These are phyloP conservation scores for Gyrodon lividus DNA, from an alignment of 768 basidiomycete species.

Conservation along the genomic window DNA sequence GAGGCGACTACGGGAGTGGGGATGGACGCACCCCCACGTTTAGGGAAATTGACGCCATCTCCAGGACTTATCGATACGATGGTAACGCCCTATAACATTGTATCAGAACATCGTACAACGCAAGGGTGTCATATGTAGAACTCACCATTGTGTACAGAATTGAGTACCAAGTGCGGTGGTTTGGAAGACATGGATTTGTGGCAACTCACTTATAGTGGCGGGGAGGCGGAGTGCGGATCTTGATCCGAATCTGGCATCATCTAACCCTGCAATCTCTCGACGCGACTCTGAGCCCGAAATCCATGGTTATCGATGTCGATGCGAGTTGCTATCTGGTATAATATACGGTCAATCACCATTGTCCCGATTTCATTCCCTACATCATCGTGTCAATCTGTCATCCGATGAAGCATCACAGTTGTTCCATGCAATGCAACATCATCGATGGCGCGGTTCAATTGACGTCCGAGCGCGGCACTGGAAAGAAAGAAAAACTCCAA, in stretches of 20 bases:
- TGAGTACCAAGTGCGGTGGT: conserved; percentile 28
- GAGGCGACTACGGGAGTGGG: conserved; percentile 7
- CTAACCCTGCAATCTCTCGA: conserved; percentile 4
- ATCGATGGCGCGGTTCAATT: not conserved
- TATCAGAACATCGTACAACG: conserved; percentile 1
- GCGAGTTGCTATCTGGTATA: conserved; percentile 14
- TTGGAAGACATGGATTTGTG: conserved; percentile 21
- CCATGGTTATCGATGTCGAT: conserved; percentile 33
- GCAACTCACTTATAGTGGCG: conserved; percentile 42
- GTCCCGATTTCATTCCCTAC: conserved; percentile 1
- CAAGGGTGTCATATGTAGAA: conserved; percentile 3
- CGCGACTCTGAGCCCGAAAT: not conserved
- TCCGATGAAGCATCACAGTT: not conserved
- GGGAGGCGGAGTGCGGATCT: conserved; percentile 68
- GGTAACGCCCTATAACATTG: conserved; percentile 59
- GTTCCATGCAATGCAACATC: not conserved
- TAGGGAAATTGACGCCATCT: conserved; percentile 64
- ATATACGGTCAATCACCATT: conserved; percentile 11
- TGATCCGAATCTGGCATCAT: conserved; percentile 56
- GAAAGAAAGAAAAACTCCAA: not conserved
- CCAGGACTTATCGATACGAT: conserved; percentile 59
- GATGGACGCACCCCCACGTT: conserved; percentile 59
- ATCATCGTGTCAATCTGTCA: not conserved
- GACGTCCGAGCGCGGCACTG: not conserved
- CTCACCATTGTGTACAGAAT: conserved; percentile 33